Evolutionary conservation across 805 yeast genomes (phyloP).

Genomic region (Zygosaccharomyces lentus): DNA sequence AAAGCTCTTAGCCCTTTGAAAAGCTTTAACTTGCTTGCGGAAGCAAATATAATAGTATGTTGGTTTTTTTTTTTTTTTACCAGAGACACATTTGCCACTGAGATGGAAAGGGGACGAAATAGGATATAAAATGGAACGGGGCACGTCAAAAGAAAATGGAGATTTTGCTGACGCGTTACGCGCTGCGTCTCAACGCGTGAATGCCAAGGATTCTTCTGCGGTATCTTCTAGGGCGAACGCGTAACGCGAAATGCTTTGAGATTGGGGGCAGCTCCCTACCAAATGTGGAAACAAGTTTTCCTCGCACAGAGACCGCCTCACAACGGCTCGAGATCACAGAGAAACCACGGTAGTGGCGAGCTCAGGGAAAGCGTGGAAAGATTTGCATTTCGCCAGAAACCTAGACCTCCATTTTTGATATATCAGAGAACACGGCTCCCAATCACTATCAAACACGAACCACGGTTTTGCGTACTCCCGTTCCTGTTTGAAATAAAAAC

Average conservation of each 20-base stretch:
- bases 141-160: not conserved
- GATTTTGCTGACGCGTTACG: not conserved
- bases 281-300: not conserved
- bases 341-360: not conserved
- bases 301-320: not conserved
- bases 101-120: not conserved
- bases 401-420: not conserved
- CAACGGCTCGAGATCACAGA: not conserved
- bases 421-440: not conserved
- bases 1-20: not conserved
- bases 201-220: not conserved
- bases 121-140: not conserved
- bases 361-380: not conserved
- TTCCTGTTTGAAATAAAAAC: not conserved
- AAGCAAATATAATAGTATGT: not conserved
- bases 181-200: not conserved
- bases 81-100: not conserved
- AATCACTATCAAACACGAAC: not conserved
- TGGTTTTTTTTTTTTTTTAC: not conserved
- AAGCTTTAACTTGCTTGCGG: not conserved
- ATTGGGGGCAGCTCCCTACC: not conserved
- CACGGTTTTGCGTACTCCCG: not conserved
- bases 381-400: not conserved
- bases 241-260: not conserved
- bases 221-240: not conserved